A percentile compares a stretch with the other conserved stretches of the same genome.
Evolutionary conservation across 768 basidiomycete genomes (phyloP).

Genomic region (Kwoniella heveanensis): DNA sequence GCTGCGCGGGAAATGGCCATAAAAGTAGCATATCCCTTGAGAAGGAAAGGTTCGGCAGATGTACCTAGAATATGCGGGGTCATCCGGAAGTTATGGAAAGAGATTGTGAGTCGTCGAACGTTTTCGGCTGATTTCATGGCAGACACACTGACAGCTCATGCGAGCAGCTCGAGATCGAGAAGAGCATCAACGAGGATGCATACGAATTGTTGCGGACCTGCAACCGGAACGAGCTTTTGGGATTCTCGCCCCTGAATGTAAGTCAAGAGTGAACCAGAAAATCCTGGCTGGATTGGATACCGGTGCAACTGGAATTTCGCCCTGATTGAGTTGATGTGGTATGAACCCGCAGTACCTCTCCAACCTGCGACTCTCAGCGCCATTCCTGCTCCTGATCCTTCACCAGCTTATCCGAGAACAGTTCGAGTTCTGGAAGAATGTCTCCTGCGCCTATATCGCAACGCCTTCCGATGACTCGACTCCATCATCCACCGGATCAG

Average conservation of each 20-base stretch:
- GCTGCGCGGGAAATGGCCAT: slow-evolving; percentile 24
- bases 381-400: slow-evolving; percentile 35
- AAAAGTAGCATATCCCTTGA: slow-evolving; percentile 17
- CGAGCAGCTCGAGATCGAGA: slow-evolving; percentile 11
- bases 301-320: too few species aligned
- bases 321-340: not conserved
- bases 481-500: not conserved
- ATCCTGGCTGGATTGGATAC: too few species aligned
- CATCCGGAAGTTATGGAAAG: slow-evolving; percentile 24
- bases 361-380: slow-evolving; percentile 30
- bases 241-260: slow-evolving; percentile 41
- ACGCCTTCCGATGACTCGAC: slow-evolving; percentile 13
- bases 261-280: too few species aligned
- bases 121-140: not conserved
- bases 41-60: slow-evolving; percentile 26
- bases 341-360: slow-evolving; percentile 15
- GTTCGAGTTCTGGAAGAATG: slow-evolving; percentile 27
- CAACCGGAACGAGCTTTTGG: slow-evolving; percentile 17
- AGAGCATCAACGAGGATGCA: slow-evolving; percentile 16
- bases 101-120: slow-evolving; percentile 26
- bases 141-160: not conserved
- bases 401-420: slow-evolving; percentile 34
- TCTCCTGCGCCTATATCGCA: slow-evolving; percentile 21
- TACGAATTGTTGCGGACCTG: slow-evolving; percentile 9
- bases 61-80: slow-evolving; percentile 24